phyloP scores from a whole-genome alignment of 345 rosid species.

The Eucalyptus shirleyi region DNA sequence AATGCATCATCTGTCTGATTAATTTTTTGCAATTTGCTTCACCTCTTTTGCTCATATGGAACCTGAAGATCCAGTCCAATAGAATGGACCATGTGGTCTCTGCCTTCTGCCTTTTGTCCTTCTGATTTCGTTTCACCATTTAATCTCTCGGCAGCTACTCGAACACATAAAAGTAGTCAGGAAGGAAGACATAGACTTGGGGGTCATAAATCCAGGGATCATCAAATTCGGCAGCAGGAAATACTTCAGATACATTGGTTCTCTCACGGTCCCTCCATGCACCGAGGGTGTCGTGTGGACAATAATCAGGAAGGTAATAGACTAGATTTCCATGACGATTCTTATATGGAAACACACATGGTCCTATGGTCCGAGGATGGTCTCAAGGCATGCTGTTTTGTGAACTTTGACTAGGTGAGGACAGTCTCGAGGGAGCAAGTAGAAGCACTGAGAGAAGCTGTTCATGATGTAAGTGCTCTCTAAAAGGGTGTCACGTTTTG shows the following conservation, averaged over 20 bases:
- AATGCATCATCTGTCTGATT: background rate
- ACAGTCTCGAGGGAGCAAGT: constrained; percentile 59
- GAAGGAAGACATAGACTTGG: constrained; percentile 1
- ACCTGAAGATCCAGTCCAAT: background rate
- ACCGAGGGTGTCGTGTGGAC: constrained; percentile 75
- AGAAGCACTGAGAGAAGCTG: constrained; percentile 22
- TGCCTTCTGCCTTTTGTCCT: background rate
- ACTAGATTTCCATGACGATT: background rate
- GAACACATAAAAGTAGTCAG: constrained; percentile 12
- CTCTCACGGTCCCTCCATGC: constrained; percentile 63
- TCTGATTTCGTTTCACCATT: background rate
- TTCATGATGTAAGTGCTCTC: constrained; percentile 21
- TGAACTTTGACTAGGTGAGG: constrained; percentile 22
- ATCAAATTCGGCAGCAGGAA: constrained; percentile 37
- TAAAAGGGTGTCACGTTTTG: no score
- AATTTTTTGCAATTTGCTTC: background rate
- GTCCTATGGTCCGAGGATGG: background rate
- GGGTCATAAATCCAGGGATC: constrained; percentile 37
- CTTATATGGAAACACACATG: background rate
- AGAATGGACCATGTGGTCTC: background rate
- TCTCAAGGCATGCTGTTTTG: background rate
- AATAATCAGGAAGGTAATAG: constrained; percentile 26
- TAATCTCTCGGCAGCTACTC: constrained; percentile 15
- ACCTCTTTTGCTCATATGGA: background rate
- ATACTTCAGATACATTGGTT: constrained; percentile 59